A percentile compares a stretch with the other conserved stretches of the same genome.
phyloP scores from a whole-genome alignment of 2,329 filamentous ascomycete species.

The Cladosporium sp. region DNA sequence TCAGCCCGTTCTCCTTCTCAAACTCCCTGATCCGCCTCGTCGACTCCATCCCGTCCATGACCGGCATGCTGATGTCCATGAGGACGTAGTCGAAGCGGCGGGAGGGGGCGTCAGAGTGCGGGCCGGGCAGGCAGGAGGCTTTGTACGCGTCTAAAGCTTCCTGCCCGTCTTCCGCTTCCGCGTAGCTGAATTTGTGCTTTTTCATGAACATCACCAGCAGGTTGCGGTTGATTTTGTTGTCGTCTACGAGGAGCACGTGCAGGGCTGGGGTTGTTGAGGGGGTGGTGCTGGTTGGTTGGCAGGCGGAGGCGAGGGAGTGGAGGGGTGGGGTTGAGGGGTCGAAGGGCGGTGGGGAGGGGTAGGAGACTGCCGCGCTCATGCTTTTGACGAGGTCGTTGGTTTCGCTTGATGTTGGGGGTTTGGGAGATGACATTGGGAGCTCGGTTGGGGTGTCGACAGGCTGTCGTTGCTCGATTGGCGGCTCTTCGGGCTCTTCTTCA shows the following conservation, averaged over 20 bases:
- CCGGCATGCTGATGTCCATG: slow-evolving; percentile 36
- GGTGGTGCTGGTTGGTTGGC: background rate
- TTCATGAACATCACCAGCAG: slow-evolving; percentile 17
- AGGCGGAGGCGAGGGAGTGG: slow-evolving; percentile 3
- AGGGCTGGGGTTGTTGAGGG: background rate
- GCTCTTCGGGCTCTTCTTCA: background rate
- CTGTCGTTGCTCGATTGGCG: background rate
- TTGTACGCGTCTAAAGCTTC: slow-evolving; percentile 46
- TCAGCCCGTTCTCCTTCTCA: slow-evolving; percentile 15
- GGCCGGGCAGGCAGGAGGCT: slow-evolving; percentile 19
- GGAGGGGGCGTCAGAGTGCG: background rate
- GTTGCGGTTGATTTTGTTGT: slow-evolving; percentile 24
- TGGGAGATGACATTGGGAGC: background rate
- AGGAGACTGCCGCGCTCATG: slow-evolving; percentile 18
- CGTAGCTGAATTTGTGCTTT: slow-evolving; percentile 4
- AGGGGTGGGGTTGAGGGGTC: slow-evolving; percentile 19
- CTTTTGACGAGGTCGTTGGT: slow-evolving; percentile 12
- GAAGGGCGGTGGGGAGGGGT: slow-evolving; percentile 16
- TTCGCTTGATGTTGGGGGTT: background rate
- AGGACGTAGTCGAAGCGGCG: slow-evolving; percentile 40
- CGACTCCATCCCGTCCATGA: slow-evolving; percentile 24
- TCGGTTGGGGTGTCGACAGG: background rate
- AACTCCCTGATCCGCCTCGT: slow-evolving; percentile 21
- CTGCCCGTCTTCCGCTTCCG: slow-evolving; percentile 41
- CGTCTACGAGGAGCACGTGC: slow-evolving; percentile 22